Base-by-base conservation (phyloP, 1,284 basidiomycete species). In the Termitomyces sp. region DNA sequence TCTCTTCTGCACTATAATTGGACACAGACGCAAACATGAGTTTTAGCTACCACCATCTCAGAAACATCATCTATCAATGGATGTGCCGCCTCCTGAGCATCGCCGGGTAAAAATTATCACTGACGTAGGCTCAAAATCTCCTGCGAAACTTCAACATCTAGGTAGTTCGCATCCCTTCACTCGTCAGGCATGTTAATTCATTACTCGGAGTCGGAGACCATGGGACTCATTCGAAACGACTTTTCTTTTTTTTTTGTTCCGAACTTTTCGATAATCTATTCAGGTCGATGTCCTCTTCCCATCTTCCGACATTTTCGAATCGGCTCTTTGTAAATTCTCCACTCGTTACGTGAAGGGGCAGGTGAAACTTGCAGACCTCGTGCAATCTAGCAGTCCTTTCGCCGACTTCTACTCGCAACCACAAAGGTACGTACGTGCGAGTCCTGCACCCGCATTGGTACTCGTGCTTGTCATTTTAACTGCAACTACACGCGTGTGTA, bases 261-360 rank as follows among this genome's bases (percentile, higher is more conserved):
- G 33, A 39, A 45, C 45, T 28, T 40, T 46, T 40, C 35, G 30
- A 47, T 13, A 26, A 41, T 18, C n/a, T 41, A 31, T 26, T 42
- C 60, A 85, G 83, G 64, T 86, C 52, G 82, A 86, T 60, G 50
- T 84, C 30, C 64, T 83, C 16, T 75, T 83, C 46, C 73, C 81
- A 3, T 69, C 75, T 3, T 63, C 69, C 30, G 54, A 59, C 18
- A 58, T 57, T 1, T 67, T 75, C 16, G 68, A 75, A 41, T 54
- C 62, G 5, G 60, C 63, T 1, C 68, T 85, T 19, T 56, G 64
- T 7, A 60, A 64, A 2, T 65, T 82, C 3, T 62, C 69, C 35
- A 71, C 74, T 28, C 60, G 62, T 13, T 82, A 82, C 59, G 64
- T 63, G 33, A 74, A 66, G 10, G 74, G 70, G 8, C 67, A 63